Evolutionary conservation across 305 asterid species (phyloP), one percentile per base, ranked within the genome.

Genomic region (Fraxinus paxiana): DNA sequence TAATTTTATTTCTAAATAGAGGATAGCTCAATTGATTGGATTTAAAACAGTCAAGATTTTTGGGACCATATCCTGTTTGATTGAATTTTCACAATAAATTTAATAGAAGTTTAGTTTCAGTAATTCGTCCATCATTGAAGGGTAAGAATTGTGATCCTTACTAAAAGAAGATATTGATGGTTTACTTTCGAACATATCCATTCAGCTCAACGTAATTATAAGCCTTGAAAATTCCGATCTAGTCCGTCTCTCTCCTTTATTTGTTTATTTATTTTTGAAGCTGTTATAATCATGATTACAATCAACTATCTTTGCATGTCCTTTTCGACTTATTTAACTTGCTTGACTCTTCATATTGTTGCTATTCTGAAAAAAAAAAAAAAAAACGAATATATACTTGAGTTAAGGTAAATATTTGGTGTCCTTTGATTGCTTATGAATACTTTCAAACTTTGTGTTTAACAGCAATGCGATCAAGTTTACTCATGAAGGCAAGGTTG

Each of bases 401-500:
- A 15, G 2, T 54, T 7, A 56, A 56, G 67, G 26, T 1, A 18
- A 54, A 54, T 54, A 54, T 56, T 56, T 56, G 28, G 12, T 6
- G 67, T 56, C 12, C 71, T 22, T 61, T 2, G 74, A 69, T 77
- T 73, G 65, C 71, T 31, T 24, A 63, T 48, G 26, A 59, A 80
- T 17, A 28, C 38, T 17, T 17, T 70, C 61, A 33, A 28, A 12
- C 7, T 41, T 77, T 78, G 76, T 56, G 38, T 51, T 86, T 79
- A 78, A 75, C 91, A 93, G 98, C 90, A 94, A 94, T 75, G 94
- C 98, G 24, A 85, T 94, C 87, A 94, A 94, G 85, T 94, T 94
- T 81, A 94, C 98, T 48, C 98, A 91, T 73, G 97, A 93, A 81
- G 98, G 98, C 43, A 94, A 89, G 83, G 98, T 94, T 61, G 95